Evolutionary conservation across 345 rosid genomes (phyloP).

Genomic region (Eucalyptus albens): DNA sequence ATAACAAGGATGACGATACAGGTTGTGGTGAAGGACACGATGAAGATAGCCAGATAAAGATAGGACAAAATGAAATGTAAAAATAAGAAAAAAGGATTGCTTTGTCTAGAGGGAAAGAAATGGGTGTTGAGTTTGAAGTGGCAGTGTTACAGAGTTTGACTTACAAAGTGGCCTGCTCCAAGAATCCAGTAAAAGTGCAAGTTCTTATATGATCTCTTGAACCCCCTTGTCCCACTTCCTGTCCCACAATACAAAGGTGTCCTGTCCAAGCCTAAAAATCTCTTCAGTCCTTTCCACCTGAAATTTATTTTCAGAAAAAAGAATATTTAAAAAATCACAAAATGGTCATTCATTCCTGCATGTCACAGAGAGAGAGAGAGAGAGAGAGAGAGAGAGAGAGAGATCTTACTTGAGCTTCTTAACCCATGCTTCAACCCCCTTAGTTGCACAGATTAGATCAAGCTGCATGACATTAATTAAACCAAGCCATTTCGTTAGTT

Average conservation of each 20-base stretch:
- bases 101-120: neutral
- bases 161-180: conserved; percentile 96
- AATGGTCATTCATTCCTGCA: neutral
- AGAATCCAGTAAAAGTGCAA: conserved; percentile 87
- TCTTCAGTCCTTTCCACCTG: conserved; percentile 70
- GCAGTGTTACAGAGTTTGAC: neutral
- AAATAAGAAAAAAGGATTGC: neutral
- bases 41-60: neutral
- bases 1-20: neutral
- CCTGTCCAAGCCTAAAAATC: conserved; percentile 30
- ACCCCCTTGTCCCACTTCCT: conserved; percentile 41
- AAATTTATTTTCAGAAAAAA: neutral
- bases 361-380: neutral
- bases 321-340: neutral
- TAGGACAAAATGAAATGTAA: neutral
- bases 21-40: neutral
- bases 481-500: neutral
- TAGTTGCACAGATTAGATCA: conserved; percentile 79
- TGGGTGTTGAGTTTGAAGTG: neutral
- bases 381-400: neutral
- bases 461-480: conserved; percentile 18
- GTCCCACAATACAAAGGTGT: conserved; percentile 42
- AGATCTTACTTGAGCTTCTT: conserved; percentile 64
- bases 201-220: conserved; percentile 61
- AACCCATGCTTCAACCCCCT: conserved; percentile 87